Evolutionary conservation across 805 yeast genomes (phyloP).

Genomic region (Candida lessepsii): DNA sequence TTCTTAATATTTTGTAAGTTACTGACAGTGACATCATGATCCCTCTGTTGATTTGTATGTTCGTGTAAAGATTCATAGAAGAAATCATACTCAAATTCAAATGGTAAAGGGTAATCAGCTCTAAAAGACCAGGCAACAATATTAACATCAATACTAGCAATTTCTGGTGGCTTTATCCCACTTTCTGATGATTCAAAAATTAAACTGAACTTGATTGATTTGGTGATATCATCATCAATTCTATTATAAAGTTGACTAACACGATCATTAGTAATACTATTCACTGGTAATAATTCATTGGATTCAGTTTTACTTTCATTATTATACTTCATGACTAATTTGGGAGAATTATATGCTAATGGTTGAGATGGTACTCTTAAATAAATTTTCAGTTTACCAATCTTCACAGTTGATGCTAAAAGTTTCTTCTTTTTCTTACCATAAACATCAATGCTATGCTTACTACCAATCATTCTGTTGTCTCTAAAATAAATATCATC

Average conservation of each 20-base stretch:
- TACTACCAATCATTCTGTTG: slow-evolving; percentile 29
- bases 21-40: slow-evolving; percentile 24
- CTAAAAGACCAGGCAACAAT: slow-evolving; percentile 41
- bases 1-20: slow-evolving; percentile 37
- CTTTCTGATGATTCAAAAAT: slow-evolving; percentile 26
- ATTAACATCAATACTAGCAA: slow-evolving; percentile 33
- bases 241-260: slow-evolving; percentile 34
- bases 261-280: slow-evolving; percentile 19
- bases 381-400: slow-evolving; percentile 35
- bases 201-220: slow-evolving; percentile 26
- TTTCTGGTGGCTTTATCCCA: slow-evolving; percentile 30
- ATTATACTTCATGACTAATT: slow-evolving; percentile 37
- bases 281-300: slow-evolving; percentile 18
- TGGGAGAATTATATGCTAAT: slow-evolving; percentile 38
- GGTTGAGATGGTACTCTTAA: slow-evolving; percentile 34
- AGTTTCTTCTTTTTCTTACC: slow-evolving; percentile 39
- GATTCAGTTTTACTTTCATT: slow-evolving; percentile 11
- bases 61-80: slow-evolving; percentile 27
- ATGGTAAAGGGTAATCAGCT: slow-evolving; percentile 42
- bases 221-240: slow-evolving; percentile 20
- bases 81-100: slow-evolving; percentile 40
- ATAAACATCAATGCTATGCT: slow-evolving; percentile 21
- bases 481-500: slow-evolving; percentile 16
- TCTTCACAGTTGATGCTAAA: slow-evolving; percentile 29
- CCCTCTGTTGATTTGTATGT: neutral